These are phyloP conservation scores for Aspergillus hancockii DNA, from an alignment of 495 filamentous ascomycete genomes.

Conservation along the genomic window DNA sequence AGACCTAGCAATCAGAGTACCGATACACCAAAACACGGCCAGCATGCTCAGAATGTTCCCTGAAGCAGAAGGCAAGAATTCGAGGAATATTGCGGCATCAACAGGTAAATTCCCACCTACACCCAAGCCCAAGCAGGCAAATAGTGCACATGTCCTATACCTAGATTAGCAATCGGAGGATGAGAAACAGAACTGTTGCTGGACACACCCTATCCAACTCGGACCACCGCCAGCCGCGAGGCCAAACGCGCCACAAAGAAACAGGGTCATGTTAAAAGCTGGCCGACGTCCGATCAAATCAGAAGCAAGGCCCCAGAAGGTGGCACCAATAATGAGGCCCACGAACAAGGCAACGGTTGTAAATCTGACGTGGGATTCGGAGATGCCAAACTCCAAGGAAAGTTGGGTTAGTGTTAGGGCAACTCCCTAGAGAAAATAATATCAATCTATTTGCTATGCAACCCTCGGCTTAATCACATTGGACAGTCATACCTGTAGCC, in stretches of 20 bases:
- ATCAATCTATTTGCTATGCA: too few species aligned
- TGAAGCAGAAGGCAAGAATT: constrained; percentile 57
- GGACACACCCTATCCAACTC: constrained; percentile 51
- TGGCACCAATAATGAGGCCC: constrained; percentile 59
- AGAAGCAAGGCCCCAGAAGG: constrained; percentile 60
- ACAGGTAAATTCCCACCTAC: constrained; percentile 62
- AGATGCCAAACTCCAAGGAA: constrained; percentile 52
- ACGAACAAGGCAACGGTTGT: constrained; percentile 58
- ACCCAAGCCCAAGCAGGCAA: constrained; percentile 55
- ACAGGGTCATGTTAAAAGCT: constrained; percentile 60
- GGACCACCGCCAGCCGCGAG: constrained; percentile 53
- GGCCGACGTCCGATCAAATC: constrained; percentile 59
- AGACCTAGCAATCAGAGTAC: constrained; percentile 50
- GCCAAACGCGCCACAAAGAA: constrained; percentile 57
- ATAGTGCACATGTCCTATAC: constrained; percentile 43
- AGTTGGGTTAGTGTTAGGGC: constrained; percentile 56
- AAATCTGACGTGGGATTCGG: constrained; percentile 48
- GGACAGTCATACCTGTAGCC: constrained; percentile 27
- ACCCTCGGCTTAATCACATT: too few species aligned
- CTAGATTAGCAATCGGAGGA: not conserved
- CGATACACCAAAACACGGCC: constrained; percentile 63
- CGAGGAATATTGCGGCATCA: constrained; percentile 61
- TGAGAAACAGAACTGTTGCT: not conserved
- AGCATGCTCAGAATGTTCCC: constrained; percentile 56
- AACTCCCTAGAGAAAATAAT: constrained; percentile 37